Conservation (phyloP, 2,329 filamentous ascomycete species). For the Aspergillus flavus region DNA sequence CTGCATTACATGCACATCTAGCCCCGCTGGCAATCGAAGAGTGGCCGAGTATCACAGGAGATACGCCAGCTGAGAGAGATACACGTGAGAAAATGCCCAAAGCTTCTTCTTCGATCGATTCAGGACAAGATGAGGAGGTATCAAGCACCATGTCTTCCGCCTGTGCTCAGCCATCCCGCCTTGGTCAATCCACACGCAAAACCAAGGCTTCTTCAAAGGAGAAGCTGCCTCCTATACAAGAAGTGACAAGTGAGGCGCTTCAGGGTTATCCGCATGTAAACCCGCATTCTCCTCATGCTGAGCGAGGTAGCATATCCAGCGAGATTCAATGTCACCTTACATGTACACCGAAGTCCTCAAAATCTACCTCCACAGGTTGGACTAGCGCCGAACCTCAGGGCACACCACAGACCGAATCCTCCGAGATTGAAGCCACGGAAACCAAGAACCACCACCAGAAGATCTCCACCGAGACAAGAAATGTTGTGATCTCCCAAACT, state of each 20-base stretch:
- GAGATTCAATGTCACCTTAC: constrained; percentile 5
- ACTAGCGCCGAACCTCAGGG: constrained; percentile 1
- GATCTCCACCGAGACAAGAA: neutral
- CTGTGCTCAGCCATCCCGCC: neutral
- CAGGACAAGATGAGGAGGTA: neutral
- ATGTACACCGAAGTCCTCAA: constrained; percentile 16
- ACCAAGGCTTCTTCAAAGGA: constrained; percentile 7
- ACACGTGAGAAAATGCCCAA: neutral
- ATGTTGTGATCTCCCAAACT: neutral
- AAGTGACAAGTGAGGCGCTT: constrained; percentile 3
- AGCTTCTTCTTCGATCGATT: neutral
- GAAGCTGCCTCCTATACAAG: constrained; percentile 15
- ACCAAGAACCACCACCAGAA: neutral
- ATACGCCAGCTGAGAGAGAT: neutral
- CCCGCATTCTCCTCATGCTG: neutral
- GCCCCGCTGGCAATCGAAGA: neutral
- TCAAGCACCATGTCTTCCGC: neutral
- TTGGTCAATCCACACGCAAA: neutral
- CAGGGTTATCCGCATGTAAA: neutral
- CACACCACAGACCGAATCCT: constrained; percentile 14
- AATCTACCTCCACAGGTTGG: constrained; percentile 14
- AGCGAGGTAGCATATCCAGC: neutral
- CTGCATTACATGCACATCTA: neutral
- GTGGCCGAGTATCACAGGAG: neutral
- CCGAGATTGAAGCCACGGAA: constrained; percentile 1